Base-by-base conservation (phyloP, 2,329 filamentous ascomycete genomes). In the Colletotrichum sp. region DNA sequence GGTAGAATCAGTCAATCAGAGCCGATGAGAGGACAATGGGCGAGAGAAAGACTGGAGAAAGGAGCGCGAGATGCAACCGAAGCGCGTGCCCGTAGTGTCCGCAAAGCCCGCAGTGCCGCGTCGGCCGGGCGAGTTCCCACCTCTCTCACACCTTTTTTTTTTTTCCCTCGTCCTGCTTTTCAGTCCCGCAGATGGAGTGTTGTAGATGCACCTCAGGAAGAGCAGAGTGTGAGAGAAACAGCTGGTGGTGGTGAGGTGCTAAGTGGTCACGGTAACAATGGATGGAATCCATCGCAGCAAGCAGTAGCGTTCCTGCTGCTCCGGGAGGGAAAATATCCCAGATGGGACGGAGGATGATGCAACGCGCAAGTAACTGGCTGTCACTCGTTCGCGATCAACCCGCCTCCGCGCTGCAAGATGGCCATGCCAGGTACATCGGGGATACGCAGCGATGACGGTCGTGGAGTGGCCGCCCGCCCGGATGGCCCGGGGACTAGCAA, bases 101-200 rank as follows among this genome's bases (percentile, higher is more conserved):
- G 63, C 38, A 55, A 38, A 72, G 69, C 72, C 67, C 36, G 63
- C 55, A 55, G 38, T 75, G 69, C 72, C 69, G 72, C 55, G 72
- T 57, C 55, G 72, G 72, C 72, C 72, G 69, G 60, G 68, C 61
- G 57, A 76, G 80, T 79, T 79, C 77, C 78, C 76, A 80, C 79
- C 80, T 79, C 80, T 76, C 67, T 73, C 55, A 68, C 69, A 55
- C 26, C 61, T 58, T 61, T 67, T 38, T 63, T 32, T 68, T 28
- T 67, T 38, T 63, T 32, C 67, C 24, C 16, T 30, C 8, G 16
- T 48, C 38, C 38, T 48, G 18, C 38, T 48, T 48, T 21, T 12
- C 38, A n/a, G 38, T 43, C 43, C 67, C 61, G 63, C 70, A 26
- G 69, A 75, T 52, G 48, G 28, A 67, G 55, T 28, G 38, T 52